Evolutionary conservation across 306 rosid genomes (phyloP).

Genomic region (Pyrus betulifolia): DNA sequence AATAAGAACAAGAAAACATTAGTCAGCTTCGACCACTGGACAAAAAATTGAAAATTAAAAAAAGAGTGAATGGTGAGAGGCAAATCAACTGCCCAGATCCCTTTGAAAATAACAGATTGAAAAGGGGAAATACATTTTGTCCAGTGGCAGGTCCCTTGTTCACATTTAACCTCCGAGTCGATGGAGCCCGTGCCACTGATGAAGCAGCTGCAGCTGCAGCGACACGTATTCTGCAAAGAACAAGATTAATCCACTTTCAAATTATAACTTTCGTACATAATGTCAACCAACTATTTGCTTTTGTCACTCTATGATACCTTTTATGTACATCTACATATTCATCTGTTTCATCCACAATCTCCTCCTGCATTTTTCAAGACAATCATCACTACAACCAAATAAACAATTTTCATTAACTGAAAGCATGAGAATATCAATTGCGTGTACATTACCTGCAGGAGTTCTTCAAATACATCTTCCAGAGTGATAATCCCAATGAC

Average conservation of each 20-base stretch:
- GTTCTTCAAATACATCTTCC: constrained; percentile 98
- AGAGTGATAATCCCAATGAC: constrained; percentile 93
- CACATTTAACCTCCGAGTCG: constrained; percentile 55
- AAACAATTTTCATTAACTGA: background rate
- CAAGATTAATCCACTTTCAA: background rate
- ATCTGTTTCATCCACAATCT: constrained; percentile 96
- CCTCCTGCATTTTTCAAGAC: constrained; percentile 55
- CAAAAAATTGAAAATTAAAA: background rate
- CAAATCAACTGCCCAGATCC: background rate
- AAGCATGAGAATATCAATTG: constrained; percentile 9
- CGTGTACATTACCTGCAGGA: constrained; percentile 62
- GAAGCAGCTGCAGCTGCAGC: constrained; percentile 99
- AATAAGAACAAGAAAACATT: background rate
- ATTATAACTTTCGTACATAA: background rate
- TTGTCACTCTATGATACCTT: constrained; percentile 37
- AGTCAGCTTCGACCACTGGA: constrained; percentile 1
- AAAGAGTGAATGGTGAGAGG: background rate
- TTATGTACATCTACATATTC: constrained; percentile 95
- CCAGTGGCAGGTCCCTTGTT: constrained; percentile 56
- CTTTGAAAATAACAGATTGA: background rate
- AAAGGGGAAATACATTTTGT: background rate
- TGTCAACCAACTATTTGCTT: background rate
- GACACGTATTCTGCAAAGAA: constrained; percentile 71
- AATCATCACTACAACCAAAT: constrained; percentile 1
- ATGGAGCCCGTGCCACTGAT: constrained; percentile 79